Conservation (phyloP, 108 stramenopile genomes). For the Aureococcus anophagefferens region DNA sequence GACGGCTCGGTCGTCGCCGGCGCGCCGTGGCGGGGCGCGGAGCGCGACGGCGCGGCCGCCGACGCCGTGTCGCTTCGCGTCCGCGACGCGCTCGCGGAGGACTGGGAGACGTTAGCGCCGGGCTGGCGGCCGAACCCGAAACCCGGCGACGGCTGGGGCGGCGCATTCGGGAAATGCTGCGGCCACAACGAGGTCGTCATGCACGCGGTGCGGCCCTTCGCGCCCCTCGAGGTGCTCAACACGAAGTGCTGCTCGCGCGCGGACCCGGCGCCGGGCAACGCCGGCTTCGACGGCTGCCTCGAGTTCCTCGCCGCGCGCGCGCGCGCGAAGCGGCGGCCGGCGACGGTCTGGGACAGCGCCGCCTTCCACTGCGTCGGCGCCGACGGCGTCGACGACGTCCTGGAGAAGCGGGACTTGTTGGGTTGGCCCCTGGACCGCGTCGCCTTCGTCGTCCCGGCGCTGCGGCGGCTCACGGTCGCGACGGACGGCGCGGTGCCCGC, state of each 20-base stretch:
- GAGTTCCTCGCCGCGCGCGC: slow-evolving; percentile 25
- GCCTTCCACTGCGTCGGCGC: neutral
- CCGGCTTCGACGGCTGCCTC: slow-evolving; percentile 33
- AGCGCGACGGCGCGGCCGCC: slow-evolving; percentile 25
- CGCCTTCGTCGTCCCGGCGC: neutral
- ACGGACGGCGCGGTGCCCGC: no score
- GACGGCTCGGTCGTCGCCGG: slow-evolving; percentile 23
- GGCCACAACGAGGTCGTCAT: slow-evolving; percentile 38
- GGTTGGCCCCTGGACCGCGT: neutral
- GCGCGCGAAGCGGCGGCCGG: slow-evolving; percentile 7
- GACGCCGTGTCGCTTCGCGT: slow-evolving; percentile 7
- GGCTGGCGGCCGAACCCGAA: slow-evolving; percentile 24
- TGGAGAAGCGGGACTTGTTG: neutral
- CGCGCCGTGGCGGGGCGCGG: slow-evolving; percentile 17
- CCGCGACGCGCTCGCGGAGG: neutral
- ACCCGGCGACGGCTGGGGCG: slow-evolving; percentile 27
- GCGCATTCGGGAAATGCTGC: slow-evolving; percentile 26
- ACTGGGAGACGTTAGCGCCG: neutral
- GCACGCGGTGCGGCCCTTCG: slow-evolving; percentile 30
- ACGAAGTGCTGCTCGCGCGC: slow-evolving; percentile 27
- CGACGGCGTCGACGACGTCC: neutral
- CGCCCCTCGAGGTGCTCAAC: slow-evolving; percentile 30
- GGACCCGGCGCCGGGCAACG: slow-evolving; percentile 33
- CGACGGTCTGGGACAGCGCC: neutral
- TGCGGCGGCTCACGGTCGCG: neutral